Percentiles rank a stretch among this genome's conserved stretches.
These are phyloP conservation scores for Ceratonia siliqua DNA, from an alignment of 306 rosid genomes.

Conservation along the genomic window DNA sequence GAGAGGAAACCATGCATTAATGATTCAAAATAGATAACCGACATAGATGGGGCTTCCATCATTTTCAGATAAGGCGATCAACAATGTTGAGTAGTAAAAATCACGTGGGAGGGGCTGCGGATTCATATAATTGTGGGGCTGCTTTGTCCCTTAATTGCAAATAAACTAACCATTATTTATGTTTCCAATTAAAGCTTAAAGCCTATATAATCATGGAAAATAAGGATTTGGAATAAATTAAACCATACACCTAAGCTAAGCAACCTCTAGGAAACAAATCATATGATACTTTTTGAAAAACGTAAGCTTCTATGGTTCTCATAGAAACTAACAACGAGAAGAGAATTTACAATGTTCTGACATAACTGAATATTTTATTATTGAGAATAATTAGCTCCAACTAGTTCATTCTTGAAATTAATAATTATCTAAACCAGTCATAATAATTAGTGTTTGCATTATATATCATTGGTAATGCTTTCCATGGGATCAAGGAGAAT, in stretches of 20 bases:
- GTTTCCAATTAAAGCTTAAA: neutral
- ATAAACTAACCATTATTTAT: constrained; percentile 17
- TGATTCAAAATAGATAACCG: constrained; percentile 30
- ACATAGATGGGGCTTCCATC: constrained; percentile 45
- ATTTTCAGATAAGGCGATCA: constrained; percentile 41
- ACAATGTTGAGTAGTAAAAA: constrained; percentile 18
- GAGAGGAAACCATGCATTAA: constrained; percentile 33
- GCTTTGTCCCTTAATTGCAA: constrained; percentile 44
- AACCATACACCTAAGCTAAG: neutral
- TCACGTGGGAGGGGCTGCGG: constrained; percentile 31
- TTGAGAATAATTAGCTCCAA: too few species aligned
- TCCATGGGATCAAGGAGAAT: too few species aligned
- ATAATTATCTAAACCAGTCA: neutral
- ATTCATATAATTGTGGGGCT: constrained; percentile 45
- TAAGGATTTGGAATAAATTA: neutral
- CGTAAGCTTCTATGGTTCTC: neutral
- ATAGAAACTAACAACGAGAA: neutral
- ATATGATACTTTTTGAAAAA: neutral
- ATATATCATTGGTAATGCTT: too few species aligned
- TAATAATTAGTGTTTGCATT: neutral
- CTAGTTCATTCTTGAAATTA: neutral
- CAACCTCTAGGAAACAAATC: neutral
- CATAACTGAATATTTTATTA: too few species aligned
- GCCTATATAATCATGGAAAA: neutral
- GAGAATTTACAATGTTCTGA: neutral